Base-by-base conservation (phyloP, 2,329 filamentous ascomycete genomes). In the Penicillium aurantiogriseum region DNA sequence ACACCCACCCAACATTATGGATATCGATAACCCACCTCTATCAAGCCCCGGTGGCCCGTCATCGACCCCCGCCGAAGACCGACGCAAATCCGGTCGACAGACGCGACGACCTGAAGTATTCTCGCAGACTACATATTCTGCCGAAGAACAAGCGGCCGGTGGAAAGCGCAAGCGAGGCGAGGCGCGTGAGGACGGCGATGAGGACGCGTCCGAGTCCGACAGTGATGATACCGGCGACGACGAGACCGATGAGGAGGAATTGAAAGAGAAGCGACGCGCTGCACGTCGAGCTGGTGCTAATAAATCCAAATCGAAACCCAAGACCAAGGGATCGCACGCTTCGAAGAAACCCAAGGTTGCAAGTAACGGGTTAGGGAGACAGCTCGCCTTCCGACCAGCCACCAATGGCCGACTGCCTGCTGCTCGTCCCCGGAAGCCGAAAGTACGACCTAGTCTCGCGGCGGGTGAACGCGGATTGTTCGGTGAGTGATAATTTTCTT, bases 261-360 rank as follows among this genome's bases (percentile, higher is more conserved):
- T 80, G 21, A 75, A 75, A 58, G 79, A 79, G 59, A 71, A 71
- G 58, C 73, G 68, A 63, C 74, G 74, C 50, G 72, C 71, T 35
- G 68, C 71, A 53, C 69, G 73, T 62, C 71, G 67, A 50, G 54
- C 64, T n/a, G 60, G 66, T 5, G 59, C 69, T 17, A 75, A 71
- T 59, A 72, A 73, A 57, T 56, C 72, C 2, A 71, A 73, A 31
- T 69, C 74, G 4, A 82, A 80, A 66, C 67, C 72, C 40, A 74
- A 67, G 36, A 6, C 49, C 35, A 63, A 76, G 71, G 59, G 61
- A 58, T 46, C 60, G 44, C 73, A 67, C 29, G 76, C 78, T 19
- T 70, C 78, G 27, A 85, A 84, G 72, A 83, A 85, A 70, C 74
- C 81, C 39, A 86, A 82, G 71, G 82, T 81, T 29, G 79, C 81